A percentile compares a stretch with the other conserved stretches of the same genome.
phyloP scores from a whole-genome alignment of 2,329 filamentous ascomycete genomes.

The Pseudofabraea citricarpa region DNA sequence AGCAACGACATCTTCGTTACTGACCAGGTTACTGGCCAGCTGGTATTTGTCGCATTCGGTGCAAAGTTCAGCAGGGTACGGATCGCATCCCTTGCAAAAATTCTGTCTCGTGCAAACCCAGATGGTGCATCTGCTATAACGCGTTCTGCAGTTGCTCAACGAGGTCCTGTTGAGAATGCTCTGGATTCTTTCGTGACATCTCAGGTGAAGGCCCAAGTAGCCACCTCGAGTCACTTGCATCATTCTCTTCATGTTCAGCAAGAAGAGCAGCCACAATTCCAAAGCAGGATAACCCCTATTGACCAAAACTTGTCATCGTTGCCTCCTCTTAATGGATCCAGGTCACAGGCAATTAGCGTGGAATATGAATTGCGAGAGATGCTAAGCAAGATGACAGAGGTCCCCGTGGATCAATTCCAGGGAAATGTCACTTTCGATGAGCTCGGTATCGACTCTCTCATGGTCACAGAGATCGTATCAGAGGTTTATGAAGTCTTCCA shows the following conservation, averaged over 20 bases:
- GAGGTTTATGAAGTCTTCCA: conserved; percentile 21
- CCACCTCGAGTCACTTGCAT: not conserved
- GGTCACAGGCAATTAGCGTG: not conserved
- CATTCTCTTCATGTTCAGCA: not conserved
- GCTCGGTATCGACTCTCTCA: conserved; percentile 33
- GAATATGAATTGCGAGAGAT: not conserved
- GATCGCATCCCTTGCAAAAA: not conserved
- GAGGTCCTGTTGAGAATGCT: too few relatives aligned
- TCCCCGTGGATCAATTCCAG: conserved; percentile 42
- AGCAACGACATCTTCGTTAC: not conserved
- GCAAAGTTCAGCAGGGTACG: not conserved
- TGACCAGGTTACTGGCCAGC: not conserved
- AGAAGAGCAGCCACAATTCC: not conserved
- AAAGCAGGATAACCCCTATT: not conserved
- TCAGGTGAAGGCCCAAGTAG: not conserved
- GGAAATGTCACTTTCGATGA: conserved; percentile 13
- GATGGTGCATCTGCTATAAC: too few relatives aligned
- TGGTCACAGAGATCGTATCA: conserved; percentile 28
- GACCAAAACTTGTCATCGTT: not conserved
- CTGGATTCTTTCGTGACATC: not conserved
- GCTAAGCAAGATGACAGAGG: conserved; percentile 33
- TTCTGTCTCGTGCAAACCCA: not conserved
- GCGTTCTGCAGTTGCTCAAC: too few relatives aligned
- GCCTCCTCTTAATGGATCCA: too few relatives aligned
- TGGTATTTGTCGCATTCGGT: not conserved